Percentiles rank a stretch among this genome's conserved stretches.
Evolutionary conservation across 495 filamentous ascomycete genomes (phyloP).

Genomic region (Podospora conica): DNA sequence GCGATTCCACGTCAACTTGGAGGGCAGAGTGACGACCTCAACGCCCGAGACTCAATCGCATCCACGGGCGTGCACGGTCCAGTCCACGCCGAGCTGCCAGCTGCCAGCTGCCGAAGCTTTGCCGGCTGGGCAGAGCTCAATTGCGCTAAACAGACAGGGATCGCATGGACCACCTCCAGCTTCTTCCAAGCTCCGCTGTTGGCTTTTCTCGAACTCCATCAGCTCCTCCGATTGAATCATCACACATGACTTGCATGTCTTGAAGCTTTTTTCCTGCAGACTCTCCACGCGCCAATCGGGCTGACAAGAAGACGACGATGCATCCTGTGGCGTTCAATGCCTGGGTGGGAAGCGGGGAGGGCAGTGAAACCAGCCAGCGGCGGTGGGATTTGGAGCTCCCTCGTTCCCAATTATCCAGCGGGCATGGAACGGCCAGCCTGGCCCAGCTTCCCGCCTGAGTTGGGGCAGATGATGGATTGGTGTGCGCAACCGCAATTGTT

Average conservation of each 20-base stretch:
- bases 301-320: background rate
- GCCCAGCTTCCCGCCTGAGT: background rate
- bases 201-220: background rate
- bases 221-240: conserved; percentile 3
- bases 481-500: background rate
- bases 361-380: background rate
- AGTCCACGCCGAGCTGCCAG: background rate
- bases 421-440: too few species aligned
- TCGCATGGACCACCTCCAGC: conserved; percentile 1
- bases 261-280: background rate
- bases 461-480: background rate
- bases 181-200: background rate
- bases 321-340: background rate
- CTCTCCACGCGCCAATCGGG: background rate
- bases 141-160: background rate
- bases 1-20: conserved; percentile 3
- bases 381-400: background rate
- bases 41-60: background rate
- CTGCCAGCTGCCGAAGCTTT: conserved; percentile 6
- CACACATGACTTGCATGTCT: conserved; percentile 10
- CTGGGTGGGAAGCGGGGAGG: background rate
- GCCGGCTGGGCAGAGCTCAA: background rate
- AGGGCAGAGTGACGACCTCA: background rate
- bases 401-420: background rate
- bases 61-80: conserved; percentile 4